Evolutionary conservation across 495 filamentous ascomycete species (phyloP).

Genomic region (Penicillium ucsense): DNA sequence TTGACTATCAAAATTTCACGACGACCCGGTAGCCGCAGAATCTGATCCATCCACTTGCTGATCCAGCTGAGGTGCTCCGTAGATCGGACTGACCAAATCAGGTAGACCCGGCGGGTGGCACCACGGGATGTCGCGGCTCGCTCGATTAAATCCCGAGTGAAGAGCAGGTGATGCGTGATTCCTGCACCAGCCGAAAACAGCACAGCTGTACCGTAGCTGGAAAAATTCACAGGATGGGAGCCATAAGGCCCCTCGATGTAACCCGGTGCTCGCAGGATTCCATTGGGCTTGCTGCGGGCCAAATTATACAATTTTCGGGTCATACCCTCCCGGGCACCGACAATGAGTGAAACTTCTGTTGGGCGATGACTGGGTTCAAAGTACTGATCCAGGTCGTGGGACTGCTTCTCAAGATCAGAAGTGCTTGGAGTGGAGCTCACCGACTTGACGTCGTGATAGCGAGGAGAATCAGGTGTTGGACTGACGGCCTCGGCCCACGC

Average conservation of each 20-base stretch:
- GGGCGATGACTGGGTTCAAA: constrained; percentile 15
- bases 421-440: constrained; percentile 4
- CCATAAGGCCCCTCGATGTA: constrained; percentile 81
- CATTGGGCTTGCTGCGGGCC: constrained; percentile 49
- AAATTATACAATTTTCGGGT: constrained; percentile 65
- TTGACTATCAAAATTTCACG: constrained; percentile 75
- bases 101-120: constrained; percentile 67
- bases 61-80: constrained; percentile 92
- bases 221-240: constrained; percentile 48
- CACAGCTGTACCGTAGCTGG: constrained; percentile 77
- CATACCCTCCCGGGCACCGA: constrained; percentile 72
- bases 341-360: constrained; percentile 66
- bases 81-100: constrained; percentile 85
- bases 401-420: constrained; percentile 33
- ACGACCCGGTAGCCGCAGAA: constrained; percentile 72
- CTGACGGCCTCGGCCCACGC: constrained; percentile 40
- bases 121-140: constrained; percentile 60
- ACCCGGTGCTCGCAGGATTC: constrained; percentile 49
- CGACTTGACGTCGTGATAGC: constrained; percentile 5
- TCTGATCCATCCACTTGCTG: constrained; percentile 88
- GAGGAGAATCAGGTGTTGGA: constrained; percentile 8
- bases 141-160: constrained; percentile 63
- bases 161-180: constrained; percentile 78
- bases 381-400: constrained; percentile 20
- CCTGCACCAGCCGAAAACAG: constrained; percentile 83